Percentiles rank a stretch among this genome's conserved stretches.
Evolutionary conservation across 2,329 filamentous ascomycete genomes (phyloP).

Genomic region (Ophiostoma angusticollis): DNA sequence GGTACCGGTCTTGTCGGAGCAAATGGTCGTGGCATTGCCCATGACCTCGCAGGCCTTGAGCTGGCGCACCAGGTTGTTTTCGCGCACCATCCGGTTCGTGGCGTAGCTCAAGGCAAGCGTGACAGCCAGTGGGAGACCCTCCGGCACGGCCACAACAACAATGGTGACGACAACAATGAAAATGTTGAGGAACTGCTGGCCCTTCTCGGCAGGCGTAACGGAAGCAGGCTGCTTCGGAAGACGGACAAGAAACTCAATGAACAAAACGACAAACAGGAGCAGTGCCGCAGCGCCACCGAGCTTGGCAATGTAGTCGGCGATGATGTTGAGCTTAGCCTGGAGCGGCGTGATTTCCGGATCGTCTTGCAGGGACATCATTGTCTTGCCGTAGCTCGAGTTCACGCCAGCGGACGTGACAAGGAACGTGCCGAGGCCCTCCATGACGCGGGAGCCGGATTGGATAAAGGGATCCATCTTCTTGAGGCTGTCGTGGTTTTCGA

Average conservation of each 20-base stretch:
- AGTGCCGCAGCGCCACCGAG: conserved; percentile 65
- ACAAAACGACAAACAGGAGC: conserved; percentile 68
- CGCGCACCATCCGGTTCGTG: conserved; percentile 63
- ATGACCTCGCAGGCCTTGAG: conserved; percentile 70
- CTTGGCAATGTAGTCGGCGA: conserved; percentile 68
- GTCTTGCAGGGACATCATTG: conserved; percentile 60
- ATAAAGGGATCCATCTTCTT: conserved; percentile 75
- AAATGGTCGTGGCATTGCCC: conserved; percentile 52
- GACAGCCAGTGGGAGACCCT: conserved; percentile 66
- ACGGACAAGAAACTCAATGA: conserved; percentile 71
- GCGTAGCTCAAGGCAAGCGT: conserved; percentile 66
- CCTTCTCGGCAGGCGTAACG: conserved; percentile 55
- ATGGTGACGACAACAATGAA: conserved; percentile 70
- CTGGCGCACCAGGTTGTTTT: conserved; percentile 65
- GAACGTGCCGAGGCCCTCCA: conserved; percentile 65
- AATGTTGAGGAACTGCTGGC: conserved; percentile 62
- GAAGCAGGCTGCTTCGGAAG: conserved; percentile 38
- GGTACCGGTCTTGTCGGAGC: conserved; percentile 56
- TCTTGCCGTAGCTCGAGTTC: conserved; percentile 63
- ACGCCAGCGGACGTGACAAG: conserved; percentile 61
- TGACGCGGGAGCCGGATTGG: conserved; percentile 68
- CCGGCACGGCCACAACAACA: conserved; percentile 67
- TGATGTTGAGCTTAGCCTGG: conserved; percentile 61
- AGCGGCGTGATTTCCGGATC: conserved; percentile 64
- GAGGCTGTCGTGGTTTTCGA: conserved; percentile 50